Percentiles rank a stretch among this genome's conserved stretches.
Evolutionary conservation across 768 basidiomycete genomes (phyloP).

Genomic region (Filobasidium wieringae): DNA sequence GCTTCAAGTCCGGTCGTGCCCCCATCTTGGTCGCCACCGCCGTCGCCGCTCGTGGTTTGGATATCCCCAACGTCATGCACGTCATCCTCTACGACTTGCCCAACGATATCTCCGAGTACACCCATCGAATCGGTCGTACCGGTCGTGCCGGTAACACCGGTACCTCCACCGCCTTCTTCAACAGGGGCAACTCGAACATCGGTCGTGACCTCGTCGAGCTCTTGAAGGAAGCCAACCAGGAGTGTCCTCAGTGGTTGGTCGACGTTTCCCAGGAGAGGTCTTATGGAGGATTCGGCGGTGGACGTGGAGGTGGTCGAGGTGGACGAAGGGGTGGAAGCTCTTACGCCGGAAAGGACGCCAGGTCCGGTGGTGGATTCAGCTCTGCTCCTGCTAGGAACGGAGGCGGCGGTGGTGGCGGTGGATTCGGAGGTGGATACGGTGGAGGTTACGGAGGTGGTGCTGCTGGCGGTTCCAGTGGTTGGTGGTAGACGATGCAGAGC

Average conservation of each 20-base stretch:
- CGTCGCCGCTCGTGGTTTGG: constrained; percentile 95
- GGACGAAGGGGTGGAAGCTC: constrained; percentile 51
- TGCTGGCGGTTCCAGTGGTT: constrained; percentile 1
- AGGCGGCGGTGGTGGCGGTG: constrained; percentile 35
- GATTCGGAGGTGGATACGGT: constrained; percentile 33
- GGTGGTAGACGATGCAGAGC: constrained; percentile 4
- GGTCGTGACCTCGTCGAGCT: constrained; percentile 85
- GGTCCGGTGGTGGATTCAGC: constrained; percentile 34
- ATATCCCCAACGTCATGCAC: constrained; percentile 98
- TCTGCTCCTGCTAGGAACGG: constrained; percentile 40
- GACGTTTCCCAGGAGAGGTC: constrained; percentile 60
- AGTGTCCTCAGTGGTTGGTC: constrained; percentile 82
- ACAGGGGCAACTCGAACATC: constrained; percentile 79
- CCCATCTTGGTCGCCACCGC: constrained; percentile 97
- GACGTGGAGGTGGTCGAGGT: constrained; percentile 46
- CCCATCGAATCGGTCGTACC: constrained; percentile 94
- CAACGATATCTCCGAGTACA: constrained; percentile 96
- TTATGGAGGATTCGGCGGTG: constrained; percentile 49
- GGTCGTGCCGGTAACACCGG: constrained; percentile 98
- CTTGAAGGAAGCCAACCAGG: constrained; percentile 66
- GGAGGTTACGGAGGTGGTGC: constrained; percentile 9
- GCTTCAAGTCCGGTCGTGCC: constrained; percentile 87
- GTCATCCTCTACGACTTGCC: constrained; percentile 98
- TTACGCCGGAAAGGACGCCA: constrained; percentile 42
- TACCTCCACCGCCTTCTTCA: constrained; percentile 78